Evolutionary conservation across 163 green algal genomes (phyloP).

Genomic region (Chlorella variabilis): DNA sequence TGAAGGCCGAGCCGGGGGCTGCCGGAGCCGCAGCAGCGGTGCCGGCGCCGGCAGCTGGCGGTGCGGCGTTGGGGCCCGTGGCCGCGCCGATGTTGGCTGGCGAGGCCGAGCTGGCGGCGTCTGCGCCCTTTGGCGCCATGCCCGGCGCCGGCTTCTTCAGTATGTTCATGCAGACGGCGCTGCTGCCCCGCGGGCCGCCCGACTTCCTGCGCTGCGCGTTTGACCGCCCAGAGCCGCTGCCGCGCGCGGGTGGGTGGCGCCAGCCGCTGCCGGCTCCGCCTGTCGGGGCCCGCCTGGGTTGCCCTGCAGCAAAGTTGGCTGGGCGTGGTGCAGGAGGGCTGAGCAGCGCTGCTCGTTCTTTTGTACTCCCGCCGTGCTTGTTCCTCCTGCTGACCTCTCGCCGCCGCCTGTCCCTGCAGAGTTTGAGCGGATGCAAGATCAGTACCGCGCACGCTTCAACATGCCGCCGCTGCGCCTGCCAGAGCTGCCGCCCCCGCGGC

Average conservation of each 20-base stretch:
- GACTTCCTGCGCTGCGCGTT: conserved; percentile 44
- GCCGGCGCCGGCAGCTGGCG: background rate
- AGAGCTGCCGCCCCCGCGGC: background rate
- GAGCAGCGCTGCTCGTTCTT: background rate
- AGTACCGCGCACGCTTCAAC: conserved; percentile 19
- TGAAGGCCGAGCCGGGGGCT: conserved; percentile 1
- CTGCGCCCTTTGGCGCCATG: background rate
- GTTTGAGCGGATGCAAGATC: conserved; percentile 49
- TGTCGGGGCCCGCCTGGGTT: background rate
- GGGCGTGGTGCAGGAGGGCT: too few species aligned
- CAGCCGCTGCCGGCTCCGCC: background rate
- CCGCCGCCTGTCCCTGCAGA: conserved; percentile 20
- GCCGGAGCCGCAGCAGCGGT: background rate
- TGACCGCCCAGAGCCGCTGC: conserved; percentile 36
- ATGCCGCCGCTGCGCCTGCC: background rate
- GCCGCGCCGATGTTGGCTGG: conserved; percentile 39
- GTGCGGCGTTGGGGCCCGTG: conserved; percentile 3
- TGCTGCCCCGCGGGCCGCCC: conserved; percentile 27
- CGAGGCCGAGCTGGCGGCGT: conserved; percentile 38
- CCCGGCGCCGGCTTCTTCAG: conserved; percentile 19
- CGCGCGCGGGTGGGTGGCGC: background rate
- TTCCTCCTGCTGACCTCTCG: background rate
- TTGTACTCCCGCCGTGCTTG: background rate
- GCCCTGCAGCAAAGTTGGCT: too few species aligned
- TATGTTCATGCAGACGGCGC: conserved; percentile 24